phyloP scores from a whole-genome alignment of 139 green algal genomes.

The Chlamydomonas urium region DNA sequence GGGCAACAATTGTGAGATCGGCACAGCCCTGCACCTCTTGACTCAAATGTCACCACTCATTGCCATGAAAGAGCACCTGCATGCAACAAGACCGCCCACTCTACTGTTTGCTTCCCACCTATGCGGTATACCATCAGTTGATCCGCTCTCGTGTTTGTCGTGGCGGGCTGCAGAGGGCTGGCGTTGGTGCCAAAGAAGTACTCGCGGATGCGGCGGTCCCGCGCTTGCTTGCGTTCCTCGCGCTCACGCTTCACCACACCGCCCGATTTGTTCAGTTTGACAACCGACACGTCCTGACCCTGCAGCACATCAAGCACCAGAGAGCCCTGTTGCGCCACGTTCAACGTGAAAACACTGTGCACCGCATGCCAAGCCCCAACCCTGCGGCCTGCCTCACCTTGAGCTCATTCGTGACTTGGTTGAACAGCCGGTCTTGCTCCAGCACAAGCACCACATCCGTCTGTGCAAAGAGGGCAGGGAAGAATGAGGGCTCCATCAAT shows the following conservation, averaged over 20 bases:
- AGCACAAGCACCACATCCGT: slow-evolving; percentile 84
- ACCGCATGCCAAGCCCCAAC: background rate
- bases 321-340: too few species aligned
- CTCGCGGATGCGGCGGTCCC: slow-evolving; percentile 59
- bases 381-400: slow-evolving; percentile 24
- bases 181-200: slow-evolving; percentile 85
- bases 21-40: background rate
- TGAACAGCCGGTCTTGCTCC: slow-evolving; percentile 80
- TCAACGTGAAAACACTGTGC: too few species aligned
- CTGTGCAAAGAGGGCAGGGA: too few species aligned
- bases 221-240: slow-evolving; percentile 44
- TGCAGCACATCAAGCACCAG: background rate
- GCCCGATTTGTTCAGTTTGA: slow-evolving; percentile 81
- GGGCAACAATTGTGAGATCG: background rate
- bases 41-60: background rate
- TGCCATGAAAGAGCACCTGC: background rate
- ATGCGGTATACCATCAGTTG: slow-evolving; percentile 72
- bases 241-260: slow-evolving; percentile 71
- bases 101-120: slow-evolving; percentile 34
- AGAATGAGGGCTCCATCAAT: too few species aligned
- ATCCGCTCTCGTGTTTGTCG: slow-evolving; percentile 43
- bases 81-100: background rate
- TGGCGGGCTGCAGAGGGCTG: slow-evolving; percentile 41
- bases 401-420: slow-evolving; percentile 54
- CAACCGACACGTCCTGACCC: slow-evolving; percentile 20